Evolutionary conservation across 208 protist species (phyloP).

Genomic region (Leishmania turanica): DNA sequence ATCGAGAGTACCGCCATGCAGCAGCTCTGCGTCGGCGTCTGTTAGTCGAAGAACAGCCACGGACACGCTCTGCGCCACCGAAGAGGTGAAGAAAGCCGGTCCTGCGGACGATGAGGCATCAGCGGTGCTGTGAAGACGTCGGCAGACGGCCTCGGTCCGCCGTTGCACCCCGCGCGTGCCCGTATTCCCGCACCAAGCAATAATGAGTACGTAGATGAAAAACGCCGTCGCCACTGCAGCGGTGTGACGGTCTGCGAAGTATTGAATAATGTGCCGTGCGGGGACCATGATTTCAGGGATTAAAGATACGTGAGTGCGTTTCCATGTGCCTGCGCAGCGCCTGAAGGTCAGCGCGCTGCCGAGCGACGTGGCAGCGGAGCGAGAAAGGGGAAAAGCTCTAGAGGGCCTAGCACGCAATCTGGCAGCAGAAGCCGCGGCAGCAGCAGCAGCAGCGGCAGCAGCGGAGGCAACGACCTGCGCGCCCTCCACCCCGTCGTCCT

Average conservation of each 20-base stretch:
- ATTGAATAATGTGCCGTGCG: background rate
- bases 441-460: background rate
- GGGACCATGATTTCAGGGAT: slow-evolving; percentile 6
- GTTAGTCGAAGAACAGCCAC: slow-evolving; percentile 15
- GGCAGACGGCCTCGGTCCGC: background rate
- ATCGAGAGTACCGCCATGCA: slow-evolving; percentile 12
- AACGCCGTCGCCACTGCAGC: slow-evolving; percentile 14
- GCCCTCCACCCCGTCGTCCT: background rate
- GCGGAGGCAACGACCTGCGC: background rate
- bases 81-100: background rate
- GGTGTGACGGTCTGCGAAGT: slow-evolving; percentile 31
- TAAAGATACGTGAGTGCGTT: background rate
- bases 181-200: slow-evolving; percentile 6
- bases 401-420: background rate
- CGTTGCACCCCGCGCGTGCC: slow-evolving; percentile 12
- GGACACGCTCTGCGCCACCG: background rate
- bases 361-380: background rate
- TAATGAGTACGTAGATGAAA: slow-evolving; percentile 9
- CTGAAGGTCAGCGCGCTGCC: background rate
- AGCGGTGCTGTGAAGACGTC: background rate
- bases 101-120: background rate
- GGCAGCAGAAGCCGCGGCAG: too few relatives aligned
- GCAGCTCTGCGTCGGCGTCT: slow-evolving; percentile 14
- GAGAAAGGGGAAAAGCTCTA: background rate
- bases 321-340: background rate